These are phyloP conservation scores for Hippophae gyantsensis DNA, from an alignment of 306 rosid species.

Conservation along the genomic window DNA sequence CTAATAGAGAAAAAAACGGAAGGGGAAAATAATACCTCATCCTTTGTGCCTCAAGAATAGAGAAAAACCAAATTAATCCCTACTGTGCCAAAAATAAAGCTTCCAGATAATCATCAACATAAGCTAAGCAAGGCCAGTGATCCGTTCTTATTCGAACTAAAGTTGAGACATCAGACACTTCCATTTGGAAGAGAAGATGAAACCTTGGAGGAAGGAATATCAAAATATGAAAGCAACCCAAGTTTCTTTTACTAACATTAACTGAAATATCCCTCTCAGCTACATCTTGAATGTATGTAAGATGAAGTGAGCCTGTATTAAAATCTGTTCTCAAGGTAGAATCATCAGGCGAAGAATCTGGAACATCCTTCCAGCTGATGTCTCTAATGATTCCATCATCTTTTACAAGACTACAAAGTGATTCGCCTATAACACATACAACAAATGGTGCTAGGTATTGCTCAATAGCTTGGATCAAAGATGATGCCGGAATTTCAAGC, in stretches of 20 bases:
- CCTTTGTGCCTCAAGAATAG: background rate
- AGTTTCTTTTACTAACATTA: constrained; percentile 37
- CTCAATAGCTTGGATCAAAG: constrained; percentile 70
- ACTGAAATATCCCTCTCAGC: constrained; percentile 31
- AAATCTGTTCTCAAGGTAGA: constrained; percentile 22
- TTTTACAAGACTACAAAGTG: constrained; percentile 49
- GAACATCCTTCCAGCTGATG: constrained; percentile 47
- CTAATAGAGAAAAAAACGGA: background rate
- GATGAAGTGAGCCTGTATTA: constrained; percentile 58
- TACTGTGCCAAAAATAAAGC: constrained; percentile 63
- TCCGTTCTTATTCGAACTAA: constrained; percentile 87
- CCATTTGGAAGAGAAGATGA: constrained; percentile 95
- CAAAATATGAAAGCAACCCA: constrained; percentile 63
- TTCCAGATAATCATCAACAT: constrained; percentile 91
- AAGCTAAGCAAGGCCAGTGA: constrained; percentile 98
- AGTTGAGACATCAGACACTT: constrained; percentile 76
- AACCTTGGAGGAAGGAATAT: constrained; percentile 93
- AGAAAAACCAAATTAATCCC: constrained; percentile 3
- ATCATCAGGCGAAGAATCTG: constrained; percentile 35
- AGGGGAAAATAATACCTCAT: background rate
- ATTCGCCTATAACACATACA: constrained; percentile 72
- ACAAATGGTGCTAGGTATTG: constrained; percentile 60
- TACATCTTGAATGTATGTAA: constrained; percentile 52
- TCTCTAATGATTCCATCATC: constrained; percentile 62
- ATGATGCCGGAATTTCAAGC: constrained; percentile 54